These are phyloP conservation scores for Vitis hybrid DNA, from an alignment of 177 flowering plant species.

Conservation along the genomic window DNA sequence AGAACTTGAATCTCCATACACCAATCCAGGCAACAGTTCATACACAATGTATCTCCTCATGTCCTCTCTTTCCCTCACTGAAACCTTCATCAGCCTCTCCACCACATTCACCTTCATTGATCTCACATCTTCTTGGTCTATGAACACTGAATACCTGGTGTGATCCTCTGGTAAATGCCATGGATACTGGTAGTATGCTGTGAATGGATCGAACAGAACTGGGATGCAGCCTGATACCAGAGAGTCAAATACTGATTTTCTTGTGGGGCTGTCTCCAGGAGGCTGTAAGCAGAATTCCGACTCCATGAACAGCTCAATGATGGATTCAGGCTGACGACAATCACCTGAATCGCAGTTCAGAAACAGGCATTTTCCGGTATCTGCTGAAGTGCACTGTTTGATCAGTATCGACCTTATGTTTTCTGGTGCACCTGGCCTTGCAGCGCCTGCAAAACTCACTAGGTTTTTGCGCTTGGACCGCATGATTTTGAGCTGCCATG, in stretches of 20 bases:
- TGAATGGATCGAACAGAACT: constrained; percentile 70
- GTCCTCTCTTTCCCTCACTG: constrained; percentile 46
- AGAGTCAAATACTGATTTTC: constrained; percentile 83
- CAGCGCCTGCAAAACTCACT: constrained; percentile 68
- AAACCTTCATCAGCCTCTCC: constrained; percentile 50
- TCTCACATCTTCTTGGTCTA: constrained; percentile 62
- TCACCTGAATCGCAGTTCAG: constrained; percentile 44
- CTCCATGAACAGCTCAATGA: constrained; percentile 56
- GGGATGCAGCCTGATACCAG: constrained; percentile 84
- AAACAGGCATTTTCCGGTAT: constrained; percentile 34
- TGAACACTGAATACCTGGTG: constrained; percentile 51
- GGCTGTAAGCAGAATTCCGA: constrained; percentile 88
- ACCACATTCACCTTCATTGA: constrained; percentile 52
- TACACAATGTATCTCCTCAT: constrained; percentile 76
- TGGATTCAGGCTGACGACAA: constrained; percentile 42
- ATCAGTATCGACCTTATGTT: constrained; percentile 62
- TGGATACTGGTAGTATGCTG: constrained; percentile 78
- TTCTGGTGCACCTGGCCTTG: constrained; percentile 44
- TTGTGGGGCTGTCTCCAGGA: constrained; percentile 80
- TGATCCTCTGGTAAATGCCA: constrained; percentile 84
- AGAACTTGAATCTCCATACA: constrained; percentile 54
- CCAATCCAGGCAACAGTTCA: constrained; percentile 73
- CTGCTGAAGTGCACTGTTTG: constrained; percentile 50
- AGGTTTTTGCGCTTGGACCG: constrained; percentile 36
- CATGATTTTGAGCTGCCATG: constrained; percentile 55